A percentile compares a stretch with the other conserved stretches of the same genome.
phyloP scores from a whole-genome alignment of 306 rosid genomes.

The Prunus kanzakura region DNA sequence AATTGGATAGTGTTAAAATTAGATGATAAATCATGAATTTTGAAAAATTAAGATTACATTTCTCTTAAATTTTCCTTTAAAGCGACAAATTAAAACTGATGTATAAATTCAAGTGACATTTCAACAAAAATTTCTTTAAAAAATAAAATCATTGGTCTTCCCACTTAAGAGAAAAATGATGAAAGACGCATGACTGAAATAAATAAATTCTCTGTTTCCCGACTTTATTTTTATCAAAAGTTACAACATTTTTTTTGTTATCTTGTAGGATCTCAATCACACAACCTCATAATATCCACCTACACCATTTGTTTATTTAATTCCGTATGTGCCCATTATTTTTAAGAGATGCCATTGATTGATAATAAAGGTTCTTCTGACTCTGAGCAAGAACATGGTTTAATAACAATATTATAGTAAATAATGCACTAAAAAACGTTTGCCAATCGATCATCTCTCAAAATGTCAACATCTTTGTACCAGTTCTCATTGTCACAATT shows the following conservation, averaged over 20 bases:
- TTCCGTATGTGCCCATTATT: neutral
- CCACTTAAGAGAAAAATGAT: neutral
- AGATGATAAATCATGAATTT: too few relatives aligned
- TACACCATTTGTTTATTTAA: neutral
- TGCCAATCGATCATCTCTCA: neutral
- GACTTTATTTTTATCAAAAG: neutral
- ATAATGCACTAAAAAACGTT: neutral
- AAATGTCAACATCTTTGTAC: neutral
- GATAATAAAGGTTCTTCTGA: conserved; percentile 1
- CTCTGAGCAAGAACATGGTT: conserved; percentile 20
- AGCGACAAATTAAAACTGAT: fast-evolving
- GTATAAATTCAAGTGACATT: fast-evolving
- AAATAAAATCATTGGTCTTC: neutral
- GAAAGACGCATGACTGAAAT: neutral
- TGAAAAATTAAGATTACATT: too few relatives aligned
- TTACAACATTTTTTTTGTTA: neutral
- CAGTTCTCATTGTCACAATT: neutral
- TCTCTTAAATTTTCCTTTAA: too few relatives aligned
- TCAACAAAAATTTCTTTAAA: neutral
- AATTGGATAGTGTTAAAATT: too few relatives aligned
- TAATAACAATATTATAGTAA: neutral
- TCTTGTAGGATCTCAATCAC: neutral
- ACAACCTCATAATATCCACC: neutral
- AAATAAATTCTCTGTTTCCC: neutral
- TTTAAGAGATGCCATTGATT: neutral